Conservation (phyloP, 1,284 basidiomycete species). For the Mycosarcoma mackinlayi region DNA sequence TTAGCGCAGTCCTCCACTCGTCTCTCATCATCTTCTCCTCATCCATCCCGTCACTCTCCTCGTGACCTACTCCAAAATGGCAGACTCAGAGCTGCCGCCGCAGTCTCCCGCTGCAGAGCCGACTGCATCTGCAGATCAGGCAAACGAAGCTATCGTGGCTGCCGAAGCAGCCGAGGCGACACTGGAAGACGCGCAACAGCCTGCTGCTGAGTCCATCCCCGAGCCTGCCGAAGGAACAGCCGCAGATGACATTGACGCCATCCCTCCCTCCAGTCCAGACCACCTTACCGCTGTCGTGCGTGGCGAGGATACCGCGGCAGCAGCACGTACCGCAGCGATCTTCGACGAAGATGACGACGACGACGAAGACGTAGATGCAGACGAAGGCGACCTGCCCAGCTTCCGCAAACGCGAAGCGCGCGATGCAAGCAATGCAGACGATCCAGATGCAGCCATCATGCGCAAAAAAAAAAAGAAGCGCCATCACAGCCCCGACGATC, state of each 20-base stretch:
- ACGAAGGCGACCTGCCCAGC: conserved; percentile 26
- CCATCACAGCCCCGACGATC: conserved; percentile 27
- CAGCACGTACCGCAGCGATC: conserved; percentile 35
- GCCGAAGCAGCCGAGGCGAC: conserved; percentile 8
- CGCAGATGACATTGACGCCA: conserved; percentile 20
- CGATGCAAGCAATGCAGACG: conserved; percentile 14
- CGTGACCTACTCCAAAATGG: conserved; percentile 16
- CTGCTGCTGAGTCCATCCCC: background rate
- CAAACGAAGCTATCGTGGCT: background rate
- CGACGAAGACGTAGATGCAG: conserved; percentile 11
- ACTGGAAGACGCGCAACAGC: conserved; percentile 1
- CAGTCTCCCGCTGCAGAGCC: conserved; percentile 7
- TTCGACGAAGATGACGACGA: conserved; percentile 49
- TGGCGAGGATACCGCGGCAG: conserved; percentile 30
- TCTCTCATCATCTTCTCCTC: background rate
- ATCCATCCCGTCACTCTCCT: background rate
- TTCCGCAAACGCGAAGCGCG: conserved; percentile 35
- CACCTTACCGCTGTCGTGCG: conserved; percentile 25
- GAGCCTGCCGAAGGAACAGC: conserved; percentile 12
- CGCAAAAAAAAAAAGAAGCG: conserved; percentile 56
- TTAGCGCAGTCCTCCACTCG: background rate
- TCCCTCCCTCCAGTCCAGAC: conserved; percentile 21
- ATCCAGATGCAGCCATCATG: conserved; percentile 27
- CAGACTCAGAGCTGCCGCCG: conserved; percentile 27
- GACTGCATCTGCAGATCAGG: background rate